These are phyloP conservation scores for Linum lewisii DNA, from an alignment of 345 rosid species.

Conservation along the genomic window DNA sequence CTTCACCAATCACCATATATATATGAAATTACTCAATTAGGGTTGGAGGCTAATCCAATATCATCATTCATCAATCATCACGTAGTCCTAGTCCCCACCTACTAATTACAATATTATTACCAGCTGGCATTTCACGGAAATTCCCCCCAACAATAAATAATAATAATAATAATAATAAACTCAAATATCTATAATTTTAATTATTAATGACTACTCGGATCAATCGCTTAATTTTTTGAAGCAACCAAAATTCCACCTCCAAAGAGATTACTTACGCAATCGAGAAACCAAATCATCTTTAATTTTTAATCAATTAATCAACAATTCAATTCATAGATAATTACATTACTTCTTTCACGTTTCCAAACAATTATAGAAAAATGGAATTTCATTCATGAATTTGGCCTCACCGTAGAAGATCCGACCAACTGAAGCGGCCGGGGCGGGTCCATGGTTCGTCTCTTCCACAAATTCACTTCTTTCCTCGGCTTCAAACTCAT, in stretches of 20 bases:
- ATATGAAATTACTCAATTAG: neutral
- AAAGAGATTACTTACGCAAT: neutral
- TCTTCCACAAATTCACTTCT: conserved; percentile 82
- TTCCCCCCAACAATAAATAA: neutral
- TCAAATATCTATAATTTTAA: too few species aligned
- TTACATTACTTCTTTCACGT: neutral
- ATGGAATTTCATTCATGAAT: too few species aligned
- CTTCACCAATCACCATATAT: too few species aligned
- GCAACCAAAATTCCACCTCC: neutral
- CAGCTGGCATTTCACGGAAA: neutral
- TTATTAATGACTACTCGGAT: neutral
- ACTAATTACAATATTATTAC: too few species aligned
- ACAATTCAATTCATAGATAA: too few species aligned
- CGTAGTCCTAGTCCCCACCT: neutral
- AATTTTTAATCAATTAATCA: neutral
- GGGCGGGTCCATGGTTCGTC: conserved; percentile 79
- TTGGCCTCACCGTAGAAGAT: neutral
- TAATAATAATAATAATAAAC: too few species aligned
- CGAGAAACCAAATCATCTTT: neutral
- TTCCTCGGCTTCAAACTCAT: conserved; percentile 38
- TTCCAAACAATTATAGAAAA: too few species aligned
- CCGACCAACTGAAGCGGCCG: conserved; percentile 37
- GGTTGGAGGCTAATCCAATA: neutral
- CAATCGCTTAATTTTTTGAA: neutral
- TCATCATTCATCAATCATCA: too few species aligned